phyloP scores from a whole-genome alignment of 805 yeast genomes.

The Hanseniaspora hatyaiensis region DNA sequence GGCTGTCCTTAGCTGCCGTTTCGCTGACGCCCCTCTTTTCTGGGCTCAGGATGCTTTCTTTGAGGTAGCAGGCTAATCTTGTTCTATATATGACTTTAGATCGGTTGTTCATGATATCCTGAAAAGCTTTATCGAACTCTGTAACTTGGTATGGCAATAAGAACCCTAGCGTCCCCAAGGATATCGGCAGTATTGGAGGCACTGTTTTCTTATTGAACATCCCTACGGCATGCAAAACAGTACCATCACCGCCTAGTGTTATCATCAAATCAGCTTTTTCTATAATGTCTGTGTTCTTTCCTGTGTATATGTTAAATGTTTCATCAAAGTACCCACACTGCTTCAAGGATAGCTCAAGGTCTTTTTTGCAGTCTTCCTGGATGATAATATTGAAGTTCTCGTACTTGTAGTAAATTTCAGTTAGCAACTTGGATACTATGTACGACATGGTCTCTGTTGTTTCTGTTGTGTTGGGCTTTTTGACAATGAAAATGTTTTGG shows the following conservation, averaged over 20 bases:
- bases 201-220: conserved; percentile 57
- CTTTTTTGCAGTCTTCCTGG: conserved; percentile 61
- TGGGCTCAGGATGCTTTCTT: conserved; percentile 18
- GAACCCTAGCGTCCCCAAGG: conserved; percentile 85
- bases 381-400: conserved; percentile 71
- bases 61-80: conserved; percentile 65
- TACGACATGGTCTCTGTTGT: conserved; percentile 56
- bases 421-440: conserved; percentile 35
- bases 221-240: conserved; percentile 74
- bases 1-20: neutral
- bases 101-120: conserved; percentile 51
- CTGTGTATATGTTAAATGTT: conserved; percentile 44
- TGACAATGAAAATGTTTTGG: conserved; percentile 64
- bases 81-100: conserved; percentile 66
- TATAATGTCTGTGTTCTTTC: conserved; percentile 44
- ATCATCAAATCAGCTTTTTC: conserved; percentile 67
- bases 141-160: conserved; percentile 73
- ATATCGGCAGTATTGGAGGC: conserved; percentile 82
- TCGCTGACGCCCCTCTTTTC: conserved; percentile 7
- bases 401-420: conserved; percentile 47
- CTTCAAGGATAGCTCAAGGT: conserved; percentile 33
- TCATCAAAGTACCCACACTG: conserved; percentile 24
- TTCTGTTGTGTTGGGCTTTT: conserved; percentile 65
- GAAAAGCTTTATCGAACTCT: conserved; percentile 49
- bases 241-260: conserved; percentile 94